These are phyloP conservation scores for Fomitopsis serialis DNA, from an alignment of 768 basidiomycete genomes.

Conservation along the genomic window DNA sequence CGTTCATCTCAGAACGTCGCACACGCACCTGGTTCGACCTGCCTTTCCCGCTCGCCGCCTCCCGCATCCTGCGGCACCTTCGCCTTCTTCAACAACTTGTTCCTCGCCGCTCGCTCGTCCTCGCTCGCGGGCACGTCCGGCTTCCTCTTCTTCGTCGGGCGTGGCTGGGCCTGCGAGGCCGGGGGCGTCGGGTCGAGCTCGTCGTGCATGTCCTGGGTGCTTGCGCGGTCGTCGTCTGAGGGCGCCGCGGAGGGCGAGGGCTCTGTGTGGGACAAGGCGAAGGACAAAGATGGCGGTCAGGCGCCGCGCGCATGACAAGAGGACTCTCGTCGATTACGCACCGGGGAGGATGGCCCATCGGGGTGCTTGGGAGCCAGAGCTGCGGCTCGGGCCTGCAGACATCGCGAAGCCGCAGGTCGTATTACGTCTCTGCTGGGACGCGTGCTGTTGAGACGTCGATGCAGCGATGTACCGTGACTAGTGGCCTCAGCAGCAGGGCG, in stretches of 20 bases:
- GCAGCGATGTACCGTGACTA: too few species aligned
- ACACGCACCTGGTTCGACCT: not conserved
- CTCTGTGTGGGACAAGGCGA: not conserved
- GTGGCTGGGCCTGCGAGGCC: not conserved
- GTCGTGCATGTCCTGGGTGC: slow-evolving; percentile 2
- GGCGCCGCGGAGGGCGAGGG: not conserved
- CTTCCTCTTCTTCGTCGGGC: not conserved
- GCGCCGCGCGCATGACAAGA: not conserved
- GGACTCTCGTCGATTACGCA: not conserved
- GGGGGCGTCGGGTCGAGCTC: slow-evolving; percentile 1
- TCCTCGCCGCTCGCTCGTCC: not conserved
- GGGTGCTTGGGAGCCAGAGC: not conserved
- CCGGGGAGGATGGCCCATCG: not conserved
- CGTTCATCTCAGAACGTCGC: too few species aligned
- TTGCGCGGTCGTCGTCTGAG: not conserved
- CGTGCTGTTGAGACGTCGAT: too few species aligned
- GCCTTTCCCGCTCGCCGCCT: not conserved
- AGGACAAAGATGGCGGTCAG: too few species aligned
- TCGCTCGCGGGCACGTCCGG: not conserved
- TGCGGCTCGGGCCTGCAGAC: not conserved
- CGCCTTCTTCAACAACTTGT: not conserved
- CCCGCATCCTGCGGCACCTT: not conserved
- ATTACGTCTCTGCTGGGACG: too few species aligned
- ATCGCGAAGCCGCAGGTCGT: too few species aligned
- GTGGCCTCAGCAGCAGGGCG: too few species aligned